Percentiles rank a stretch among this genome's conserved stretches.
Evolutionary conservation across 306 rosid species (phyloP).

Genomic region (Vigna angularis): DNA sequence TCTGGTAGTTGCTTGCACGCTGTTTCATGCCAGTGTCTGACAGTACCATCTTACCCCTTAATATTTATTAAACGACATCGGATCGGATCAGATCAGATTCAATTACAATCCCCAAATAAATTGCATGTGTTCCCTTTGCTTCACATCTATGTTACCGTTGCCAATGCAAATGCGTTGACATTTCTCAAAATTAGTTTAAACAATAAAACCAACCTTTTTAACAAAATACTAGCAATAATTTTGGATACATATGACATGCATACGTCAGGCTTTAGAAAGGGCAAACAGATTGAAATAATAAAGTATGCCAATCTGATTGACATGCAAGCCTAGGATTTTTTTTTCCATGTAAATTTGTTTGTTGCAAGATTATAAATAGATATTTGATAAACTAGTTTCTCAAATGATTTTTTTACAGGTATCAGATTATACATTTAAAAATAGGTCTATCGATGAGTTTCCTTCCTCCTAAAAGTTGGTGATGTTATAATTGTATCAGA

Average conservation of each 20-base stretch:
- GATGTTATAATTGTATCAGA: not conserved
- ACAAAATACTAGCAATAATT: not conserved
- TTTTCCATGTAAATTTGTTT: too few species aligned
- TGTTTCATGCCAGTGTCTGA: not conserved
- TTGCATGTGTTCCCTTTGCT: slow-evolving; percentile 30
- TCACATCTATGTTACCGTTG: slow-evolving; percentile 28
- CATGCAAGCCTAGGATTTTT: too few species aligned
- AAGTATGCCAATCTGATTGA: too few species aligned
- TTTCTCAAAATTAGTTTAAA: not conserved
- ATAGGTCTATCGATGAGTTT: not conserved
- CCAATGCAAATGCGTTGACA: slow-evolving; percentile 33
- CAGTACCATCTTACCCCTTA: slow-evolving; percentile 2
- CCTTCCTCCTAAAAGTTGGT: not conserved
- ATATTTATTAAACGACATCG: not conserved
- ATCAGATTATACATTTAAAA: too few species aligned
- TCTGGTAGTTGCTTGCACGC: slow-evolving; percentile 1
- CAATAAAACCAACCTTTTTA: not conserved
- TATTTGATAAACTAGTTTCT: too few species aligned
- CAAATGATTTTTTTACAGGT: too few species aligned
- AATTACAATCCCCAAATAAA: slow-evolving; percentile 5
- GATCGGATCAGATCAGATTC: not conserved
- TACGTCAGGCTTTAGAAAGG: too few species aligned
- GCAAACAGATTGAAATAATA: too few species aligned
- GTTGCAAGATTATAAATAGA: too few species aligned
- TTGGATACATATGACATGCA: not conserved